phyloP scores from a whole-genome alignment of 2,329 filamentous ascomycete genomes.

The Penicillium sp. region DNA sequence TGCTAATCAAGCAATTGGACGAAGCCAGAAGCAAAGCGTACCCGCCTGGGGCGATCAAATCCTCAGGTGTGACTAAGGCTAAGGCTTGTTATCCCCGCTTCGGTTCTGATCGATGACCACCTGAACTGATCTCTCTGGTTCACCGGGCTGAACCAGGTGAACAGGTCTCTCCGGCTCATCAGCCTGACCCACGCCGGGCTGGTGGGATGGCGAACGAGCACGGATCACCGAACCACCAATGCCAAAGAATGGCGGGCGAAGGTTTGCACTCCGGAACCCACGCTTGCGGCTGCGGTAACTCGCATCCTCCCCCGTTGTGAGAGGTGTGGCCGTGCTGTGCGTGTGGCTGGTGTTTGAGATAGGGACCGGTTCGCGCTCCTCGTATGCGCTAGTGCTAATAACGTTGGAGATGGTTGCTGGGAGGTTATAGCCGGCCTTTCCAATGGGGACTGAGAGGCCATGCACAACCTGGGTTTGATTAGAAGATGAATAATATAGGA shows the following conservation, averaged over 20 bases:
- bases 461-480: conserved; percentile 62
- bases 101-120: conserved; percentile 18
- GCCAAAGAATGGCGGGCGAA: conserved; percentile 26
- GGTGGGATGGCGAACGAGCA: conserved; percentile 15
- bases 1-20: neutral
- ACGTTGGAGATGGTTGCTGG: conserved; percentile 46
- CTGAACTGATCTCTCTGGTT: conserved; percentile 16
- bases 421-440: conserved; percentile 48
- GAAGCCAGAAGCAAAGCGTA: neutral
- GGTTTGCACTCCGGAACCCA: conserved; percentile 13
- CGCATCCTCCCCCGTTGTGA: conserved; percentile 3
- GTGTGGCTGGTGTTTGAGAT: conserved; percentile 28
- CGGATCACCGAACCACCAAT: conserved; percentile 28
- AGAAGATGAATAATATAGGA: neutral
- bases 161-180: conserved; percentile 37
- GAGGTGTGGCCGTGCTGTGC: conserved; percentile 35
- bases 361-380: conserved; percentile 30
- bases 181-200: conserved; percentile 20
- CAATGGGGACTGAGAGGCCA: conserved; percentile 74
- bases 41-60: neutral
- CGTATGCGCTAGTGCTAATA: conserved; percentile 42
- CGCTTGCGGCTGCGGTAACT: conserved; percentile 29
- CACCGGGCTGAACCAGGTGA: conserved; percentile 19
- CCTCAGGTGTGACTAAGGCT: neutral
- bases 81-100: neutral